Conservation (phyloP, 2,329 filamentous ascomycete genomes). For the Bipolaris victoriae region DNA sequence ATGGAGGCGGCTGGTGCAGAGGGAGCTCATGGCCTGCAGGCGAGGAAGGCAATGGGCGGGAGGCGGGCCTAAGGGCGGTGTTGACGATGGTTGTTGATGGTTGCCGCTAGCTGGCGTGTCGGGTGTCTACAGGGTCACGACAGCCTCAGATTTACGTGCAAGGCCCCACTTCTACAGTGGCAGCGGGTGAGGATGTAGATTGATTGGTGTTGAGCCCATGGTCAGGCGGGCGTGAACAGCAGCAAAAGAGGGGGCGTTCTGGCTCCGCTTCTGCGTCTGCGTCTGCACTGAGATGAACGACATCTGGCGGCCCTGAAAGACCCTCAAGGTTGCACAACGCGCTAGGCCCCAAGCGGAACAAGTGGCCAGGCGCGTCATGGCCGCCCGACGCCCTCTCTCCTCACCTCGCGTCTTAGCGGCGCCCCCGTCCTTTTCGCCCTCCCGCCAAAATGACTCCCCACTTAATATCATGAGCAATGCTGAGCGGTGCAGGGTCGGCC, state of each 20-base stretch:
- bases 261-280: slow-evolving; percentile 5
- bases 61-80: slow-evolving; percentile 31
- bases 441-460: slow-evolving; percentile 24
- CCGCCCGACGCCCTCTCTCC: slow-evolving; percentile 17
- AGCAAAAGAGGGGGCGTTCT: slow-evolving; percentile 18
- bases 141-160: slow-evolving; percentile 20
- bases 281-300: slow-evolving; percentile 26
- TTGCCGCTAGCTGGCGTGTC: slow-evolving; percentile 17
- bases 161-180: slow-evolving; percentile 21
- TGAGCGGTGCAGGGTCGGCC: slow-evolving; percentile 25
- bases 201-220: slow-evolving; percentile 25
- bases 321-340: slow-evolving; percentile 16
- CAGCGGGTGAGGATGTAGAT: slow-evolving; percentile 14
- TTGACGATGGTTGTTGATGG: slow-evolving; percentile 31
- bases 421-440: slow-evolving; percentile 8
- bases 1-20: slow-evolving; percentile 21
- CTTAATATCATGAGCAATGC: slow-evolving; percentile 20
- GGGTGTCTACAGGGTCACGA: slow-evolving; percentile 22
- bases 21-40: slow-evolving; percentile 39
- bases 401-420: slow-evolving; percentile 20
- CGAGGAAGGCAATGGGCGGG: slow-evolving; percentile 30
- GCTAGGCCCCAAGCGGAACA: slow-evolving; percentile 21
- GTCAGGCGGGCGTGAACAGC: slow-evolving; percentile 19
- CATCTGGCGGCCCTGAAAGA: slow-evolving; percentile 22
- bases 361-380: slow-evolving; percentile 32